Evolutionary conservation across 2,329 filamentous ascomycete species (phyloP), one percentile per base, ranked within the genome.

Genomic region (Aureobasidium sp.): DNA sequence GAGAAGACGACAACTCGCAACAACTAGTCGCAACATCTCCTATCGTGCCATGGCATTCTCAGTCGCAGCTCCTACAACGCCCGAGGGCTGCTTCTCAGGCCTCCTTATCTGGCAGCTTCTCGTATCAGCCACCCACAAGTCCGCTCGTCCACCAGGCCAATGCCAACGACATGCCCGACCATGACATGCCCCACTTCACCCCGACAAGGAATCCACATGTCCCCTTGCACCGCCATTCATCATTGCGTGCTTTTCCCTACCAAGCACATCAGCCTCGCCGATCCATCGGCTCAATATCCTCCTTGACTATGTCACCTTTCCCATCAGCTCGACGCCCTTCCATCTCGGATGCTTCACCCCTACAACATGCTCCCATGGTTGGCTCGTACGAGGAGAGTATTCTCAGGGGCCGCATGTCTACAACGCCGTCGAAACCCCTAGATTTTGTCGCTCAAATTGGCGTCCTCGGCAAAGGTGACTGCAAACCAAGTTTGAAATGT

Each of bases 371-470:
- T 9, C 92, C 92, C 3, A 95, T 99, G 89, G 93, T 97, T 2
- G 94, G 94, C 2, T 97, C 93, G 1, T 99, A 97, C 68, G 94
- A 99, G 75, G 94, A 99, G 76, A 97, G 91, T 31, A 97, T 99
- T 64, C 79, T 99, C 1, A 86, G 91, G 51, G 94, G 94, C 42
- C 86, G 94, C 65, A 99, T 99, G 94, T 97, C 94, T 31, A 97
- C 92, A 1, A 94, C 87, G 2, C 93, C 94, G 0, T 97, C 93
- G 0, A 92, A 90, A 67, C 93, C 94, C 6, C 79, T 99, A 6
- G 87, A 96, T 67, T 99, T 99, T 70, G 82, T 95, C 6, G 94
- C 94, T 31, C 91, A 97, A 71, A 97, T 99, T 62, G 94, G 94
- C 25, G 94, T 97, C 0, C 79, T 97, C 17, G 94, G 92, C 11